Percentiles rank a stretch among this genome's conserved stretches.
phyloP scores from a whole-genome alignment of 2,329 filamentous ascomycete species.

The Aspergillus pseudoglaucus region DNA sequence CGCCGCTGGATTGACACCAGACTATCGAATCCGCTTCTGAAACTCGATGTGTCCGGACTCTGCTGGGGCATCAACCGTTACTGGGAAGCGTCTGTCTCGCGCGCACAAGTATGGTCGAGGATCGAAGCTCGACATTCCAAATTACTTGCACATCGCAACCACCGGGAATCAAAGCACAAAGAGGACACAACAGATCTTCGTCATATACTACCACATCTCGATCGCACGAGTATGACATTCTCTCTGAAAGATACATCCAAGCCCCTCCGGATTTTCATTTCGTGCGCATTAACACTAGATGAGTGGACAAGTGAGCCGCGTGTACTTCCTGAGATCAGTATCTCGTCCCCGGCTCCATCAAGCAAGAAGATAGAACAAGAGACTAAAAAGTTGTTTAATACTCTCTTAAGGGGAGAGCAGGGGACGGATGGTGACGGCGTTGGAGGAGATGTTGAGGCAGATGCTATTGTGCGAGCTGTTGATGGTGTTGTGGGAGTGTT shows the following conservation, averaged over 20 bases:
- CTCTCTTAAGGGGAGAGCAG: slow-evolving; percentile 21
- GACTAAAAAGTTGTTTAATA: slow-evolving; percentile 30
- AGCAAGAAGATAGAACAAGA: slow-evolving; percentile 31
- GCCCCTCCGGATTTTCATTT: slow-evolving; percentile 22
- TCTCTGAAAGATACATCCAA: slow-evolving; percentile 4
- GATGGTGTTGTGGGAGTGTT: slow-evolving; percentile 29
- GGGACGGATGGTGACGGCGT: slow-evolving; percentile 9
- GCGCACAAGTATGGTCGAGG: slow-evolving; percentile 32
- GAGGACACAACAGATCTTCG: slow-evolving; percentile 17
- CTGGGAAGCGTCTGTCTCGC: slow-evolving; percentile 34
- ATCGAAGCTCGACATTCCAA: slow-evolving; percentile 21
- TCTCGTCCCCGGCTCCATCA: slow-evolving; percentile 15
- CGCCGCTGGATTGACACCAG: slow-evolving; percentile 30
- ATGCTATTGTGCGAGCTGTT: slow-evolving; percentile 28
- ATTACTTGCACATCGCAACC: slow-evolving; percentile 6
- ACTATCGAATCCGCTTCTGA: slow-evolving; percentile 28
- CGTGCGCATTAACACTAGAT: slow-evolving; percentile 30
- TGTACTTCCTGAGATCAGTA: slow-evolving; percentile 30
- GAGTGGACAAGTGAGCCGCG: slow-evolving; percentile 37
- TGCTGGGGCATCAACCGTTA: slow-evolving; percentile 38
- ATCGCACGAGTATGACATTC: slow-evolving; percentile 31
- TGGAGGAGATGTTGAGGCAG: slow-evolving; percentile 16
- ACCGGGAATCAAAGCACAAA: slow-evolving; percentile 1
- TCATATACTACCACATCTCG: slow-evolving; percentile 29
- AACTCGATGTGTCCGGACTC: slow-evolving; percentile 34